Conservation (phyloP, 2,329 filamentous ascomycete genomes). For the Pyrenochaeta sp. region DNA sequence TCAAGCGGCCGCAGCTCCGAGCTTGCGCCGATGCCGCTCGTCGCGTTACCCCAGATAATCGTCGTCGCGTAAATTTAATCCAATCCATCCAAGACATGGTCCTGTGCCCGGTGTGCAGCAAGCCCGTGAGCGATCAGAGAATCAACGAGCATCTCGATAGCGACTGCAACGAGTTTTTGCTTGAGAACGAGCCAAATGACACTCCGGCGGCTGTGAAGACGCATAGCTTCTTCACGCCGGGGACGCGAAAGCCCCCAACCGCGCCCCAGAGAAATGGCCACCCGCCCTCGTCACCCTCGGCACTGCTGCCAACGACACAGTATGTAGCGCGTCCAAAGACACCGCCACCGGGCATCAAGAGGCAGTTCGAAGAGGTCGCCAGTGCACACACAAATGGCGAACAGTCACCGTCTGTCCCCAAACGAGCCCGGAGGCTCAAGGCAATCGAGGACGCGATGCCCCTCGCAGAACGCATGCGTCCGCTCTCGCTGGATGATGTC, state of each 20-base stretch:
- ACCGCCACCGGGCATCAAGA: conserved; percentile 37
- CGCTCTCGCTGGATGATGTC: conserved; percentile 82
- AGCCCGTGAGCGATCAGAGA: conserved; percentile 72
- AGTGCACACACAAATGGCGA: conserved; percentile 28
- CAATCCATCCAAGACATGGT: conserved; percentile 60
- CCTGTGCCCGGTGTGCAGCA: conserved; percentile 82
- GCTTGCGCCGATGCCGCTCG: conserved; percentile 16
- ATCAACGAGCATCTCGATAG: conserved; percentile 96
- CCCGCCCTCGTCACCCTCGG: conserved; percentile 29
- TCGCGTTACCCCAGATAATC: conserved; percentile 21
- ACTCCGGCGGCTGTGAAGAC: conserved; percentile 48
- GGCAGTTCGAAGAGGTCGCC: conserved; percentile 28
- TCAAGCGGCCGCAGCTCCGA: conserved; percentile 33
- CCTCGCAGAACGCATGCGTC: conserved; percentile 92
- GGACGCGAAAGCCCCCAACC: conserved; percentile 51
- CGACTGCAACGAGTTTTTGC: conserved; percentile 73
- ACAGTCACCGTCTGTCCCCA: conserved; percentile 55
- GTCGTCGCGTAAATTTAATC: conserved; percentile 20
- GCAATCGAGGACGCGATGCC: conserved; percentile 76
- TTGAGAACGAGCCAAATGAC: conserved; percentile 55
- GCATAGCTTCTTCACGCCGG: conserved; percentile 64
- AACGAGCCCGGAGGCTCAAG: conserved; percentile 65
- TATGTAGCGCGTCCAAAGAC: conserved; percentile 32
- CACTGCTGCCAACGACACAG: conserved; percentile 15
- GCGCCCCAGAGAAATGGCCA: conserved; percentile 30